Base-by-base conservation (phyloP, 352 stramenopile genomes). In the Phytophthora podocarpi region DNA sequence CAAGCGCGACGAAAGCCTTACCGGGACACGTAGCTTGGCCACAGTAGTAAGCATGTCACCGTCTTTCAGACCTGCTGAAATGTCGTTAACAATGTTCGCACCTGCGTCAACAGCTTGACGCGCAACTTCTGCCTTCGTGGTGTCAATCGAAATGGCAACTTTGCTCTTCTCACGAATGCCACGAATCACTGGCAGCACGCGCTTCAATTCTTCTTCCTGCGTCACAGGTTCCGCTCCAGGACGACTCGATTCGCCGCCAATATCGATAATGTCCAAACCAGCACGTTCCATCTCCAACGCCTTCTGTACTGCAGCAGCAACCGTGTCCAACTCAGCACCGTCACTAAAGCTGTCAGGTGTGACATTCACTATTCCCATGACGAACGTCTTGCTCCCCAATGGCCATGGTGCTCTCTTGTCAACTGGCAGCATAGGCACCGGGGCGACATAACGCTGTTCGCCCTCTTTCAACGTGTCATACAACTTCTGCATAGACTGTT, bases 321-420 rank as follows among this genome's bases (percentile, higher is more conserved):
- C 63, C 2, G 68, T 84, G 15, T 59, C 39, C 9, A 87, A 39
- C 15, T 89, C 72, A 2, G 67, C 72, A 3, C 73, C 64, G 32
- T 89, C 83, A 75, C 93, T 98, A 63, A 99, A 99, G 68, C 91
- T 98, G 73, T 99, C 97, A 9, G 98, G 97, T 15, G 98, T 99
- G n/a, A 98, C 87, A 77, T 99, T 99, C 5, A 99, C 58, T 67
- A 99, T 99, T 26, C 97, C 97, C 97, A 99, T 99, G 41, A 99
- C 85, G 27, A 83, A 91, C 5, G 85, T 93, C 51, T 93, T 91
- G n/a, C 48, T 62, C 5, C 72, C 74, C 8, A 93, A 51, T 10
- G 55, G 53, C 76, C 77, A 87, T 6, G 76, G 76, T 0, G 24
- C 21, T 1, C 39, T 46, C 52, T 91, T 89, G 16, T 59, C 20